Evolutionary conservation across 495 filamentous ascomycete species (phyloP), one percentile per base, ranked within the genome.

Genomic region (Viridothelium virens): DNA sequence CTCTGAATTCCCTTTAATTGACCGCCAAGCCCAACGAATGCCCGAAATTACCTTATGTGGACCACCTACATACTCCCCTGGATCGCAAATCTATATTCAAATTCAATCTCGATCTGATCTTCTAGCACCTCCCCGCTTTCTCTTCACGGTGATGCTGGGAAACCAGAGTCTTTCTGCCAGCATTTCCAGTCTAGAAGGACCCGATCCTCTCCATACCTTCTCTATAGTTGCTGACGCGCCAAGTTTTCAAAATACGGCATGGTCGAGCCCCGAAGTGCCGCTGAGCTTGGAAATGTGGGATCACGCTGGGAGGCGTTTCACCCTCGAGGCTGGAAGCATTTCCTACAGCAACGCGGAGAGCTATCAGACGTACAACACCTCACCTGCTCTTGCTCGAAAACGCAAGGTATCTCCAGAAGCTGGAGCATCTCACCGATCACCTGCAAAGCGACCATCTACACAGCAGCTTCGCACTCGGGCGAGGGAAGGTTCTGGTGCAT

Each of bases 101-200:
- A 84, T 96, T 56, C 84, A 85, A 67, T 87, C 86, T 12, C 83
- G 86, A 38, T 89, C 88, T 74, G 91, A 96, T 68, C 76, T 87
- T 25, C 79, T 88, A 70, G 80, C 82, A 25, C 79, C 84, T 2
- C 79, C 82, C 2, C 74, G 80, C 33, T 79, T 83, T 1, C 80
- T 78, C 47, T 83, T 90, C 68, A 86, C 80, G 68, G 76, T 97
- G 34, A 84, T 87, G 39, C 96, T 97, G 73, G 93, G 90, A 9
- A 81, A 84, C 5, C 83, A 86, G 70, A 82, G 84, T 75, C 87
- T 85, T 75, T 78, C 81, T 47, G 86, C 87, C 38, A 79, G 85
- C 18, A 77, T 90, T 9, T 78, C 81, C 34, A 87, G 87, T 71
- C 75, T 88, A 11, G 81, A 83, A 4, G 82, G 82, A 67, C 82